Evolutionary conservation across 306 rosid species (phyloP).

Genomic region (Erythrophleum fordii): DNA sequence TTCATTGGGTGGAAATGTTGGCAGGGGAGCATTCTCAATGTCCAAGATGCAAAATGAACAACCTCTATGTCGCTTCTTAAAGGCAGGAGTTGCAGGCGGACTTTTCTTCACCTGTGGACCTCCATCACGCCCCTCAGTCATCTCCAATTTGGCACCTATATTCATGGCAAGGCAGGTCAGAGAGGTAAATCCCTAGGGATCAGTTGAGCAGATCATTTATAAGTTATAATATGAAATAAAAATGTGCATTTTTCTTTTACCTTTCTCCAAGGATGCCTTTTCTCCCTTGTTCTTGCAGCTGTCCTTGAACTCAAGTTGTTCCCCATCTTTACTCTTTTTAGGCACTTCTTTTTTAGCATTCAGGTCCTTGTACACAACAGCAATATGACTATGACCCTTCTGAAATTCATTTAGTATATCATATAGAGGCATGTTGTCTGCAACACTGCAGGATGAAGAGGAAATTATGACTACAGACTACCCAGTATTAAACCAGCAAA

Average conservation of each 20-base stretch:
- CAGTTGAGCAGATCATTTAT: conserved; percentile 15
- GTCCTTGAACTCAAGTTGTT: conserved; percentile 52
- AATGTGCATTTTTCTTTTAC: conserved; percentile 37
- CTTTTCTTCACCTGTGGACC: conserved; percentile 62
- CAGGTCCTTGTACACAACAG: conserved; percentile 82
- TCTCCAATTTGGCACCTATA: conserved; percentile 54
- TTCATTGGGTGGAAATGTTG: conserved; percentile 69
- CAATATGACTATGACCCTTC: conserved; percentile 99
- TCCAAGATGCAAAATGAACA: conserved; percentile 93
- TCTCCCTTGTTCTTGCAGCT: conserved; percentile 51
- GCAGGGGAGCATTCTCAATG: conserved; percentile 80
- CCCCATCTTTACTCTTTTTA: conserved; percentile 50
- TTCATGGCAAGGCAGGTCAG: conserved; percentile 31
- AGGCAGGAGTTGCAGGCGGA: conserved; percentile 68
- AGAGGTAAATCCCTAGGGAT: conserved; percentile 41
- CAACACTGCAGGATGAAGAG: conserved; percentile 68
- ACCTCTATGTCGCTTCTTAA: conserved; percentile 91
- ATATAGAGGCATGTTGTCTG: conserved; percentile 94
- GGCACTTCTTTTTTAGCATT: conserved; percentile 58
- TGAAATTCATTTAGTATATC: conserved; percentile 96
- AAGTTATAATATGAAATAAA: background rate
- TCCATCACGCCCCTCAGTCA: conserved; percentile 25
- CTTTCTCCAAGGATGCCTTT: conserved; percentile 54
- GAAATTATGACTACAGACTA: conserved; percentile 23
- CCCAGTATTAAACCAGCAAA: conserved; percentile 21